Evolutionary conservation across 2,329 filamentous ascomycete species (phyloP).

Genomic region (Beauveria scarabaeidicola): DNA sequence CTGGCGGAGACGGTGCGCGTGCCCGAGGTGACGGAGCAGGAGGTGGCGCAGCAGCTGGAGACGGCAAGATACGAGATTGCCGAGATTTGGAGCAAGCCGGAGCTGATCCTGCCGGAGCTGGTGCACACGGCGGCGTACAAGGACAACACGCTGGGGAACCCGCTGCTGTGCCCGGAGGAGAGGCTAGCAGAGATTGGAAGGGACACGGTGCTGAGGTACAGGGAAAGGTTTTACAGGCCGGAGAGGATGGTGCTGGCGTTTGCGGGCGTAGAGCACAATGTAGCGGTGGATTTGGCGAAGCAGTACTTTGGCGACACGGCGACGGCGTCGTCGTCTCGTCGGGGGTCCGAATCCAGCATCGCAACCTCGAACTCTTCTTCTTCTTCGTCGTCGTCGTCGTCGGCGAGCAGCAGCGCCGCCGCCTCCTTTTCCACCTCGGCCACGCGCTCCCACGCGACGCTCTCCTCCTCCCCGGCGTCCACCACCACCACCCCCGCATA

Average conservation of each 20-base stretch:
- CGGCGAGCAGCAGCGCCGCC: slow-evolving; percentile 61
- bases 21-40: slow-evolving; percentile 73
- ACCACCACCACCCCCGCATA: slow-evolving; percentile 34
- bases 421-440: slow-evolving; percentile 79
- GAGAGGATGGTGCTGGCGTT: slow-evolving; percentile 93
- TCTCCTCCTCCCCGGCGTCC: slow-evolving; percentile 33
- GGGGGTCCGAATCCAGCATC: slow-evolving; percentile 50
- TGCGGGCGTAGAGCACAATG: slow-evolving; percentile 75
- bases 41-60: slow-evolving; percentile 77
- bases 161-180: slow-evolving; percentile 82
- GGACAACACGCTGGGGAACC: slow-evolving; percentile 92
- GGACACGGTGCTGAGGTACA: slow-evolving; percentile 66
- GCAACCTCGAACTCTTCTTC: slow-evolving; percentile 24
- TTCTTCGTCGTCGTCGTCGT: slow-evolving; percentile 25
- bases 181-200: slow-evolving; percentile 67
- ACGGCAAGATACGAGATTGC: slow-evolving; percentile 93
- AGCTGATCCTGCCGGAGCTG: slow-evolving; percentile 89
- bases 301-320: slow-evolving; percentile 89
- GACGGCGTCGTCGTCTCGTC: slow-evolving; percentile 35
- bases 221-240: slow-evolving; percentile 75
- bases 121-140: slow-evolving; percentile 94
- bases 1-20: slow-evolving; percentile 91
- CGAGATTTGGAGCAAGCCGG: slow-evolving; percentile 96
- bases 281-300: slow-evolving; percentile 72
- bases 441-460: slow-evolving; percentile 50